Base-by-base conservation (phyloP, 495 filamentous ascomycete genomes). In the Penicillium nucicola region DNA sequence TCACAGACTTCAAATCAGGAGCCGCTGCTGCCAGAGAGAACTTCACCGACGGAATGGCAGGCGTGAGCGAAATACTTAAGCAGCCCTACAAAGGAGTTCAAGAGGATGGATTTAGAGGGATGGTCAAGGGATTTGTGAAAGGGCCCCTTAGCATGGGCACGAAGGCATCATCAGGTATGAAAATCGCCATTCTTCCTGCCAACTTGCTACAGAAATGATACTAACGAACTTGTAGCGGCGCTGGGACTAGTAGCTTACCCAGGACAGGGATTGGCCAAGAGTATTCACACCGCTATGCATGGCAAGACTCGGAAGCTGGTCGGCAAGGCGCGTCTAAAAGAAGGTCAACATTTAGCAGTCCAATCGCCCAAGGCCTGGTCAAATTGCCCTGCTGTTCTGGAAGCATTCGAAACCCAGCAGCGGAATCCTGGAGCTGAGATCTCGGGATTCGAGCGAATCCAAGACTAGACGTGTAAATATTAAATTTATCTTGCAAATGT, bases 111-210 rank as follows among this genome's bases (percentile, higher is more conserved):
- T 56, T 81, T 0, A 56, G 78, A 3, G 89, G 89, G 0, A 79
- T 82, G 30, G 60, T 83, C 1, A 79, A 77, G 50, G 90, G 90
- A 3, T 60, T 90, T 1, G 87, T 84, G 1, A 91, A 88, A 74
- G 89, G 90, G 2, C 56, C 89, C 1, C 83, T 85, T 2, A 86
- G 90, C 0, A 78, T 90, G 19, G 76, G 89, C 5, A 72, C 91
- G 2, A 91, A 92, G 65, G 58, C 65, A 8, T 55, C 64, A 32
- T 64, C 63, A 22, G 67, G 67, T 70, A 48, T 28, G 61, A 53
- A 1, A 33, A 0, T 3, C 5, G 30, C 4, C 18, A 17, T n/a
- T 31, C 3, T 2, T 20, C 10, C 13, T 13, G 3, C 5, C 4
- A 42, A 2, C 25, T 28, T 28, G 25, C 20, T 31, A 31, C 9